Conservation (phyloP, 2,329 filamentous ascomycete species). For the Ophiosphaerella herpotricha region DNA sequence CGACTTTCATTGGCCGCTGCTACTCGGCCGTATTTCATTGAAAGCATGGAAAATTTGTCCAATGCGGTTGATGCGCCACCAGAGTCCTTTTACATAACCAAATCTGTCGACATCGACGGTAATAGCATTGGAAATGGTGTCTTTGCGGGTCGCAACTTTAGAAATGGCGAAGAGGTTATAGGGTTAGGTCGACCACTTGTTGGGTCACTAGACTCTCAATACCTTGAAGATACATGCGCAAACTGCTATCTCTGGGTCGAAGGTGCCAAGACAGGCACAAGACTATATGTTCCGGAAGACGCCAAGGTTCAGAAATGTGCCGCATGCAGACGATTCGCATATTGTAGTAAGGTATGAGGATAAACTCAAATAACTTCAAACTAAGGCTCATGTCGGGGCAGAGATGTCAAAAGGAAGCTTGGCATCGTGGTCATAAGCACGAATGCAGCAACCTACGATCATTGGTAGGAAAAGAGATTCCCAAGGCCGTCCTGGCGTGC, state of each 20-base stretch:
- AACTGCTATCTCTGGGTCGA: conserved; percentile 58
- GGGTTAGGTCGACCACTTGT: conserved; percentile 58
- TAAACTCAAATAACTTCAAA: not conserved
- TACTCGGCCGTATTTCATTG: no score
- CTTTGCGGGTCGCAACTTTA: conserved; percentile 57
- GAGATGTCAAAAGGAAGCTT: conserved; percentile 63
- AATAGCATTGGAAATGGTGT: conserved; percentile 56
- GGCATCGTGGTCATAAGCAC: conserved; percentile 63
- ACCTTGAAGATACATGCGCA: conserved; percentile 61
- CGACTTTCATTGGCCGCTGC: no score
- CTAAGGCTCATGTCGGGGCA: conserved; percentile 31
- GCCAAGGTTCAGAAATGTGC: conserved; percentile 58
- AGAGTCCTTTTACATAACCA: conserved; percentile 26
- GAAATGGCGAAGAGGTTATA: conserved; percentile 55
- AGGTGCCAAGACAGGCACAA: conserved; percentile 35
- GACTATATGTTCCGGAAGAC: conserved; percentile 38
- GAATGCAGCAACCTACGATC: conserved; percentile 61
- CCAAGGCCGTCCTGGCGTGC: conserved; percentile 60
- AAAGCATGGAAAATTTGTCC: not conserved
- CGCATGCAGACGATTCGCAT: conserved; percentile 62
- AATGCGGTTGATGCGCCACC: not conserved
- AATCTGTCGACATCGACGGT: conserved; percentile 23
- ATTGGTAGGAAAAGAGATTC: conserved; percentile 52
- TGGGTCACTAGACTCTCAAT: conserved; percentile 57
- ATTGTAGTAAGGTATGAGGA: conserved; percentile 60